These are phyloP conservation scores for Emmonsia crescens DNA, from an alignment of 2,329 filamentous ascomycete species.

Conservation along the genomic window DNA sequence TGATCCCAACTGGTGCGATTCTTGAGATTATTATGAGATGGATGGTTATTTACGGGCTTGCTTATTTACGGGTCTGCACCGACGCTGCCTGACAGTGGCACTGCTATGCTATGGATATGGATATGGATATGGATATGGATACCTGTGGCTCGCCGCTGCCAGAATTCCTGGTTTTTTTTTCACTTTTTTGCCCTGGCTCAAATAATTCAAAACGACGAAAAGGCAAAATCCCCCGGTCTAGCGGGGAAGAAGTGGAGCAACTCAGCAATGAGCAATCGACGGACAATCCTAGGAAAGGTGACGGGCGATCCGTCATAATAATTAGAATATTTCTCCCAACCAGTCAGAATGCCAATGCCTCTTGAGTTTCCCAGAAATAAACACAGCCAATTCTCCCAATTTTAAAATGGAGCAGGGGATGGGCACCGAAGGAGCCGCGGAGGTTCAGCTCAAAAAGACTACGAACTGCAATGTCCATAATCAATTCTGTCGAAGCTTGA, in stretches of 20 bases:
- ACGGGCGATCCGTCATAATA: neutral
- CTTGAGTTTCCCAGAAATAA: neutral
- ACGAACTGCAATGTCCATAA: no score
- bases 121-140: no score
- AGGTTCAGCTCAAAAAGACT: neutral
- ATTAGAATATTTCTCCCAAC: neutral
- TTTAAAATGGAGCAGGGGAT: neutral
- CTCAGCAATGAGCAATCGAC: neutral
- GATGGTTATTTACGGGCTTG: neutral
- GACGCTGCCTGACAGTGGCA: neutral
- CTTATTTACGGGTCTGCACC: neutral
- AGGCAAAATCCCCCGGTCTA: neutral
- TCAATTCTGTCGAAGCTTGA: no score
- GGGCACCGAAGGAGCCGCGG: neutral
- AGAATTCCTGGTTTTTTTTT: neutral
- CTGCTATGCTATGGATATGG: no score
- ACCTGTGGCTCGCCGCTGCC: neutral
- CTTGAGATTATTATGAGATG: neutral
- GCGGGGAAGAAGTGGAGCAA: neutral
- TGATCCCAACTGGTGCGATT: neutral
- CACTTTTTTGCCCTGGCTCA: neutral
- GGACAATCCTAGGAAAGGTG: neutral
- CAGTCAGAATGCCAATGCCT: neutral
- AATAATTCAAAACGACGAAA: neutral
- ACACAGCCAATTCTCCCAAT: neutral